Base-by-base conservation (phyloP, 805 yeast species). In the Tetrapisispora iriomotensis region DNA sequence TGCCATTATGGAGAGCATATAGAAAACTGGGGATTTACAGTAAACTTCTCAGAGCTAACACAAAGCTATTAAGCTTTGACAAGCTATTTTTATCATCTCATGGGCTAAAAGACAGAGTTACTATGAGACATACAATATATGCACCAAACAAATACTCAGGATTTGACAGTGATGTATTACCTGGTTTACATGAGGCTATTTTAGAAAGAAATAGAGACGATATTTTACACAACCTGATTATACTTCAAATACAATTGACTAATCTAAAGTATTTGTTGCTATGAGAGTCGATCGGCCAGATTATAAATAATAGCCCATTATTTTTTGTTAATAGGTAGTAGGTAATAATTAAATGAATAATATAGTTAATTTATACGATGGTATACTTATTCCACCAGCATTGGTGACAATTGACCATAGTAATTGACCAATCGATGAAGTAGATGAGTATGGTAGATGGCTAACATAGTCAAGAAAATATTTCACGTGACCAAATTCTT, bases 1-100 rank as follows among this genome's bases (percentile, higher is more conserved):
- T 73, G 49, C 87, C 96, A 1, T 82, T 95, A 87, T 85, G 79
- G 64, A 66, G 71, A 45, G 62, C 71, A 38, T 70, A 67, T 46
- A 71, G 67, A 46, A 85, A 85, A 57, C 52, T 83, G 27, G 68
- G 64, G 37, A 65, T 77, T 4, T 79, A 77, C 37, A 70, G 80
- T 13, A 70, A 71, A 39, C 65, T 80, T 41, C 72, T 79, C 41
- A 55, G 72, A 22, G 61, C 74, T 6, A 79, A 79, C 46, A 62
- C 65, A 38, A 74, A 72, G 48, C 52, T 77, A 22, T 64, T 70
- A n/a, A 66, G 70, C 40, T 59, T 79, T 22, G 83, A 79, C 53
- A 62, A 77, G 41, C 53, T 73, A 49, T 77, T 78, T 48, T 51
- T 78, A 22, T 56, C 68, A 40, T 56, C 59, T 8, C 49, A 64